phyloP scores from a whole-genome alignment of 257 asterid genomes.

The Capsicum pubescens region DNA sequence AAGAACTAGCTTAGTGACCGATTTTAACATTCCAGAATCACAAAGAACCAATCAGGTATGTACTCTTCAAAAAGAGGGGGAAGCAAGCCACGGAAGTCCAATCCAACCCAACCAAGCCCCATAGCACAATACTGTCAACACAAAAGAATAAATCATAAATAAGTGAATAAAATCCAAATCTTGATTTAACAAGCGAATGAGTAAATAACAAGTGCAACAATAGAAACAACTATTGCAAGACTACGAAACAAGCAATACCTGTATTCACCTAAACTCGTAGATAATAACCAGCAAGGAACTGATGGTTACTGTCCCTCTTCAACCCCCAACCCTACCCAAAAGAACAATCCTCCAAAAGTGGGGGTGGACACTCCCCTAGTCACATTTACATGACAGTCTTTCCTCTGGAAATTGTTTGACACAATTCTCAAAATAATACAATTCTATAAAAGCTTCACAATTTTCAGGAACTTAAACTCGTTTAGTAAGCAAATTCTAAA shows the following conservation, averaged over 20 bases:
- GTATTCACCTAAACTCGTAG: slow-evolving; percentile 10
- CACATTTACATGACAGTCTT: background rate
- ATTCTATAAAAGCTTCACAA: background rate
- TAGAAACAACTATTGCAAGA: background rate
- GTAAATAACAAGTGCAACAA: slow-evolving; percentile 16
- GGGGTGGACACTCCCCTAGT: background rate
- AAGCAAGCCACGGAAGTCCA: slow-evolving; percentile 93
- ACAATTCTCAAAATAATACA: background rate
- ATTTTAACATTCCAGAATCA: slow-evolving; percentile 30
- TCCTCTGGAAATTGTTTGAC: background rate
- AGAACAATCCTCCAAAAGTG: background rate
- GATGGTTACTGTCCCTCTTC: slow-evolving; percentile 15
- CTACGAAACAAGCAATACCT: background rate
- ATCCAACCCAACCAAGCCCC: slow-evolving; percentile 99
- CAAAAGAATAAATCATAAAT: slow-evolving; percentile 32
- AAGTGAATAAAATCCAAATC: slow-evolving; percentile 10
- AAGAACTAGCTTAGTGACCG: slow-evolving; percentile 32
- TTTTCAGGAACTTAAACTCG: background rate
- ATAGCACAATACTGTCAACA: slow-evolving; percentile 83
- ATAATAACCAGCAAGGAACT: background rate
- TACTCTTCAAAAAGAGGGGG: slow-evolving; percentile 99
- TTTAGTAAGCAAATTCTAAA: background rate
- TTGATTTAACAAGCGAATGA: background rate
- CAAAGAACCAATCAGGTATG: slow-evolving; percentile 26
- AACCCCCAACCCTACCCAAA: background rate